These are phyloP conservation scores for Colletotrichum somersetense DNA, from an alignment of 2,329 filamentous ascomycete species.

Conservation along the genomic window DNA sequence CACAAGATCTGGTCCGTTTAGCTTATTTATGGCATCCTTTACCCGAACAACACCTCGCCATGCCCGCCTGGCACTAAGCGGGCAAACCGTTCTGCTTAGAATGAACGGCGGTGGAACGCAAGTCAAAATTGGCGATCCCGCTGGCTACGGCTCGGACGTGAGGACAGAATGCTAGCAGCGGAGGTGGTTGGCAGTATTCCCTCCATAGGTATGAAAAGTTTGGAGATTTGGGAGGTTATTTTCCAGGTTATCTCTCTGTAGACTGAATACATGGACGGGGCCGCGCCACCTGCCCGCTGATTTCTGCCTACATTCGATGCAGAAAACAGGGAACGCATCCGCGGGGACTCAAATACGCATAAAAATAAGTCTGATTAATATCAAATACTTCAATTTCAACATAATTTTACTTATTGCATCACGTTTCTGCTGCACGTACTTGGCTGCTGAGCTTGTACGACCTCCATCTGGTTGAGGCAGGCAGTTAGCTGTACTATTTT, in stretches of 20 bases:
- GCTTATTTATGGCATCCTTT: constrained; percentile 1
- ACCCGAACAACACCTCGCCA: constrained; percentile 27
- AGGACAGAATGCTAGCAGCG: no score
- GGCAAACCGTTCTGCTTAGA: background rate
- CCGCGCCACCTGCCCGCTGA: background rate
- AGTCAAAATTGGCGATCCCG: background rate
- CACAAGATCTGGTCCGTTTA: constrained; percentile 18
- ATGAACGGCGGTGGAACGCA: background rate
- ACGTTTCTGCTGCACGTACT: background rate
- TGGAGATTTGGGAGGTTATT: background rate
- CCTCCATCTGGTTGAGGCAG: no score
- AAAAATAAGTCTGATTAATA: background rate
- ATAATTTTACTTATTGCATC: background rate
- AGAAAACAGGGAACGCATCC: background rate
- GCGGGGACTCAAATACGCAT: background rate
- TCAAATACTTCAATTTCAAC: background rate
- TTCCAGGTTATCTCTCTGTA: background rate
- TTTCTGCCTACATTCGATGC: background rate
- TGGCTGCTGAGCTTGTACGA: no score
- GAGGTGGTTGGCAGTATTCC: background rate
- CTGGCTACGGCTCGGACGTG: background rate
- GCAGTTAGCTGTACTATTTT: background rate
- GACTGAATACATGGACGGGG: background rate
- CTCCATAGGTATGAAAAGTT: background rate
- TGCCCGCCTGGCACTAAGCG: background rate